These are phyloP conservation scores for Umbelopsis vinacea DNA, from an alignment of 192 early-diverging fungal genomes.

Conservation along the genomic window DNA sequence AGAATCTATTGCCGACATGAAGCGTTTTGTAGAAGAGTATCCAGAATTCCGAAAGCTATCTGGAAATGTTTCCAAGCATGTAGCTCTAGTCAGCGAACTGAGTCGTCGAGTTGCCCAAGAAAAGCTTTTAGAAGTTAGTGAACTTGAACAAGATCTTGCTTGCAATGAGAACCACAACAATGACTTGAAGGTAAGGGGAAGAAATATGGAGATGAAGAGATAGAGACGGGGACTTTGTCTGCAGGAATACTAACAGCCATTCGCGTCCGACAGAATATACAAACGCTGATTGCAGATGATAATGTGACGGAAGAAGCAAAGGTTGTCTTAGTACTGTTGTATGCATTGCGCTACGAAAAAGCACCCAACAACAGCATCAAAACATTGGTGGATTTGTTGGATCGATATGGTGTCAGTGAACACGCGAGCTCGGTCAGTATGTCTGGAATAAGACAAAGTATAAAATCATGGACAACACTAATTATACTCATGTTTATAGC, in stretches of 20 bases:
- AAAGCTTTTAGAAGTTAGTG: slow-evolving; percentile 82
- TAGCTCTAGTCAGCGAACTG: slow-evolving; percentile 95
- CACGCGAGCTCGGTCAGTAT: slow-evolving; percentile 68
- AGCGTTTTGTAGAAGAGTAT: slow-evolving; percentile 98
- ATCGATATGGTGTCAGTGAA: slow-evolving; percentile 71
- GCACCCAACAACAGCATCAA: slow-evolving; percentile 69
- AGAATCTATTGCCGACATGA: slow-evolving; percentile 98
- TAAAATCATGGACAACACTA: neutral
- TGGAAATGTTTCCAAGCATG: slow-evolving; percentile 98
- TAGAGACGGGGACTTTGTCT: neutral
- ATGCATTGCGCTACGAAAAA: slow-evolving; percentile 93
- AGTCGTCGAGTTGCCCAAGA: slow-evolving; percentile 78
- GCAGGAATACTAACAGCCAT: neutral
- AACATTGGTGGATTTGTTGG: slow-evolving; percentile 77
- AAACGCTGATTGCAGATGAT: slow-evolving; percentile 68
- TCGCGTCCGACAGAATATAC: slow-evolving; percentile 54
- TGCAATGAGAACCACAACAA: slow-evolving; percentile 82
- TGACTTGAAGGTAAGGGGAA: slow-evolving; percentile 75
- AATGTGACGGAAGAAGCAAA: slow-evolving; percentile 76
- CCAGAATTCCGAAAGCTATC: slow-evolving; percentile 96
- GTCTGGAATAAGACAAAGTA: too few species aligned
- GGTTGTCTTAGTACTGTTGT: slow-evolving; percentile 80
- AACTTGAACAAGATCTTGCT: slow-evolving; percentile 95
- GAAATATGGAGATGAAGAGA: neutral
- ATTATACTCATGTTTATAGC: slow-evolving; percentile 36